Evolutionary conservation across 2,329 filamentous ascomycete species (phyloP), one percentile per base, ranked within the genome.

Genomic region (Talaromyces atroroseus): DNA sequence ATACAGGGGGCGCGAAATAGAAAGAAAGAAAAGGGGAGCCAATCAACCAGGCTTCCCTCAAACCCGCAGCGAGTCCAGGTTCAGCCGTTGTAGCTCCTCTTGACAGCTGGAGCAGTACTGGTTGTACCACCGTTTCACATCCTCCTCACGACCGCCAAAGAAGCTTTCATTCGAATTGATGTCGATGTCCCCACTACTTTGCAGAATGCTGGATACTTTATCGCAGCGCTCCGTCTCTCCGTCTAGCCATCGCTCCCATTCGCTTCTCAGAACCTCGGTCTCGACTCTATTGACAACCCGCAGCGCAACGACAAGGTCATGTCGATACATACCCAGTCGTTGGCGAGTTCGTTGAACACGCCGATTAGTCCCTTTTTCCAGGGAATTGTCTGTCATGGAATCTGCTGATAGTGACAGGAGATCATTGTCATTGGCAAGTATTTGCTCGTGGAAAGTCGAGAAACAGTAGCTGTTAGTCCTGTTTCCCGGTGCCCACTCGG

Each of bases 161-260:
- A 68, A 66, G 54, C 60, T 62, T 59, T 68, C 65, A 53, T 65
- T 62, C 46, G 63, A 59, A 23, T 65, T 62, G 26, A 56, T 57
- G 14, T 63, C 64, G 14, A 16, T 2, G 42, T 66, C 67, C 18
- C 58, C 54, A 7, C 49, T 57, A 24, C 59, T 47, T 21, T 63
- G 61, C 11, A 82, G 66, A 63, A 84, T 71, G 14, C 67, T 68
- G 42, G 80, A 78, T 7, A 84, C 71, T 66, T 87, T 82, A 56
- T 83, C 83, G 70, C 94, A 99, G 49, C 89, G 82, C 34, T 79
- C 73, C 61, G 85, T 86, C 74, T 99, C 94, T 62, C 89, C 87
- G 2, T 82, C 73, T 29, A 97, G 80, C 92, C 92, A 99, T 61
- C 89, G 89, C 75, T 96, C 92, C 87, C 91, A 99, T 71, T 96